Evolutionary conservation across 2,329 filamentous ascomycete species (phyloP).

Genomic region (Ophiostoma sp.): DNA sequence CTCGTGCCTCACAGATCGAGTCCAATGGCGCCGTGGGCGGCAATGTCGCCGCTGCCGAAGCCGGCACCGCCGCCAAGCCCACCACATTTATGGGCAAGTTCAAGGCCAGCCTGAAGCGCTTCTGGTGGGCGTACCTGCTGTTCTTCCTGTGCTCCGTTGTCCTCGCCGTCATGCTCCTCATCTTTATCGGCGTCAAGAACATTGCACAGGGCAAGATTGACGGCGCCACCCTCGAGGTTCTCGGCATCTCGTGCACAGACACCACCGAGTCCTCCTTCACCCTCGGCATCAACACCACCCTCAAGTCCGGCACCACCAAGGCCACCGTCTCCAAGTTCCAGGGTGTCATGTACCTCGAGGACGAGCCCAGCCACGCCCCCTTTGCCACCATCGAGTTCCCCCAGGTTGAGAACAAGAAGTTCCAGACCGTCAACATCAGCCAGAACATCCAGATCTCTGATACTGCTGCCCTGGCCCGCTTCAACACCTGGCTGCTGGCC

Average conservation of each 20-base stretch:
- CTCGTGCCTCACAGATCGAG: conserved; percentile 7
- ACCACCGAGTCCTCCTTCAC: conserved; percentile 42
- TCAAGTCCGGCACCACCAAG: conserved; percentile 48
- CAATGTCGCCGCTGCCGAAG: not conserved
- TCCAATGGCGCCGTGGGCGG: not conserved
- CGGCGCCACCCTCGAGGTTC: conserved; percentile 47
- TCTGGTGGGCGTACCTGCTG: conserved; percentile 59
- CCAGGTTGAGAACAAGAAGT: conserved; percentile 44
- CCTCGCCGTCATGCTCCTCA: conserved; percentile 52
- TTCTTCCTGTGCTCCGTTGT: conserved; percentile 46
- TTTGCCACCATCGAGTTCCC: conserved; percentile 52
- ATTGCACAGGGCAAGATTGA: conserved; percentile 55
- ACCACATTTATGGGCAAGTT: not conserved
- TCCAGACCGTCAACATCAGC: conserved; percentile 49
- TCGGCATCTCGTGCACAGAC: conserved; percentile 47
- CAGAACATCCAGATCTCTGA: conserved; percentile 46
- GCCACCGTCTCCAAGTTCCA: conserved; percentile 48
- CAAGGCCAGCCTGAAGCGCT: conserved; percentile 45
- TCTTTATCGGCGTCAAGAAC: conserved; percentile 52
- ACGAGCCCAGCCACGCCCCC: conserved; percentile 42
- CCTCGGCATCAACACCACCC: conserved; percentile 53
- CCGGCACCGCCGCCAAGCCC: not conserved
- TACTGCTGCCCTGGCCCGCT: conserved; percentile 46
- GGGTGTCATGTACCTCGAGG: conserved; percentile 52
- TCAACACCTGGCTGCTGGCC: conserved; percentile 51